A percentile compares a stretch with the other conserved stretches of the same genome.
Conservation (phyloP, 83 land plant species). For the Picea abies region DNA sequence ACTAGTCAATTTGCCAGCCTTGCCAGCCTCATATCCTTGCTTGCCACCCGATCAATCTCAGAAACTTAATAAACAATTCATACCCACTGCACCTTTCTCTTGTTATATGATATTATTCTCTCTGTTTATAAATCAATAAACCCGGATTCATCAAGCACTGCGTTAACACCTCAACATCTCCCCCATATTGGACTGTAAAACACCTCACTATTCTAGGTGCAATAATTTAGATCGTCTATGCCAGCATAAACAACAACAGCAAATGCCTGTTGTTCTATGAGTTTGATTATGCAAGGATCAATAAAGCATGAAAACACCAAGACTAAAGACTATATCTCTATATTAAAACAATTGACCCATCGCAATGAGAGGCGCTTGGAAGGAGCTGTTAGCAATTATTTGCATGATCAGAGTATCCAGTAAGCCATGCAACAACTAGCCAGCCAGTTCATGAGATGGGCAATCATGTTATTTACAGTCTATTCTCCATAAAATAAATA, state of each 20-base stretch:
- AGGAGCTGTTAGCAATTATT: not conserved
- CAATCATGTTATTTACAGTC: too few relatives aligned
- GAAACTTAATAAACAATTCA: slow-evolving; percentile 10
- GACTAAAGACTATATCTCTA: not conserved
- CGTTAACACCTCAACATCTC: too few relatives aligned
- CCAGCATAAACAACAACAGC: not conserved
- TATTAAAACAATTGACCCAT: not conserved
- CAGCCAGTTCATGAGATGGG: too few relatives aligned
- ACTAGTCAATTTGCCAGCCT: slow-evolving; percentile 1
- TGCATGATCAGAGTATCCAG: not conserved
- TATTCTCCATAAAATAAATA: too few relatives aligned
- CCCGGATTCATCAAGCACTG: too few relatives aligned
- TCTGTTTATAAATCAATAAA: not conserved
- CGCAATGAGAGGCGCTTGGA: too few relatives aligned
- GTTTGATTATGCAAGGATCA: too few relatives aligned
- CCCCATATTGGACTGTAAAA: too few relatives aligned
- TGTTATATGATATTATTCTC: not conserved
- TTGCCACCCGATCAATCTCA: not conserved
- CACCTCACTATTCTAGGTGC: too few relatives aligned
- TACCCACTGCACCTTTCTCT: slow-evolving; percentile 16
- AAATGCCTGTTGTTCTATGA: not conserved
- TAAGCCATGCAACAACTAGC: too few relatives aligned
- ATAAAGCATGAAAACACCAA: not conserved
- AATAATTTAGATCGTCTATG: too few relatives aligned
- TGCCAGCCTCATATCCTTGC: slow-evolving; percentile 13